Evolutionary conservation across 805 yeast species (phyloP).

Genomic region (Suhomyces sp.): DNA sequence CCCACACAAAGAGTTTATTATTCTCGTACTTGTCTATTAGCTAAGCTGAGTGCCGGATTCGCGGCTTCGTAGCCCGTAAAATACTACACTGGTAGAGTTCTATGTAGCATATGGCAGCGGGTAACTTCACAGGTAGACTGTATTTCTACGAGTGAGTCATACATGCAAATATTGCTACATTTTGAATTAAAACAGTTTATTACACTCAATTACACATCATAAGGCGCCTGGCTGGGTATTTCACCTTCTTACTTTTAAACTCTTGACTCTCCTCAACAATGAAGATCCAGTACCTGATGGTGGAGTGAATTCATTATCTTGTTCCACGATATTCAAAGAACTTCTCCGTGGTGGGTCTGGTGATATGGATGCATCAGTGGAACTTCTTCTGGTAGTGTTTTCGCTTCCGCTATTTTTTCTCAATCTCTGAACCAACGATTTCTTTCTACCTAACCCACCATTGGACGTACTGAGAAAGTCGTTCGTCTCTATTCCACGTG

Average conservation of each 20-base stretch:
- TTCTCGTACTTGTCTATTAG: too few relatives aligned
- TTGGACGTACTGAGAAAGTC: conserved; percentile 21
- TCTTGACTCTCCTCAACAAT: conserved; percentile 79
- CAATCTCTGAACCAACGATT: conserved; percentile 73
- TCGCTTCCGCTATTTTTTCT: conserved; percentile 39
- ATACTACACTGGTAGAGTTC: too few relatives aligned
- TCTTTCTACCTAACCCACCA: conserved; percentile 69
- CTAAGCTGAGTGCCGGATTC: too few relatives aligned
- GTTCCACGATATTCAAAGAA: conserved; percentile 9
- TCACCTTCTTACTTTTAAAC: conserved; percentile 68
- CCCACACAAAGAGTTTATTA: too few relatives aligned
- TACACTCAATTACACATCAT: neutral
- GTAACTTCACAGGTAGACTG: too few relatives aligned
- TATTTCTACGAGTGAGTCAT: too few relatives aligned
- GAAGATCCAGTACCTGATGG: conserved; percentile 29
- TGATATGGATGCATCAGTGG: conserved; percentile 20
- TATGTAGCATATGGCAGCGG: too few relatives aligned
- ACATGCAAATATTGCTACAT: too few relatives aligned
- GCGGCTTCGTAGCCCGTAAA: too few relatives aligned
- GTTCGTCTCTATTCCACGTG: conserved; percentile 34
- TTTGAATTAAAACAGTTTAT: neutral
- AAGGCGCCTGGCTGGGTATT: neutral
- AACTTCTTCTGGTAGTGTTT: conserved; percentile 28
- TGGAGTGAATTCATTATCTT: conserved; percentile 9
- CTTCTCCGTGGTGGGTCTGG: conserved; percentile 14